A percentile compares a stretch with the other conserved stretches of the same genome.
Conservation (phyloP, 1,284 basidiomycete genomes). For the Sanghuangporus weigelae region DNA sequence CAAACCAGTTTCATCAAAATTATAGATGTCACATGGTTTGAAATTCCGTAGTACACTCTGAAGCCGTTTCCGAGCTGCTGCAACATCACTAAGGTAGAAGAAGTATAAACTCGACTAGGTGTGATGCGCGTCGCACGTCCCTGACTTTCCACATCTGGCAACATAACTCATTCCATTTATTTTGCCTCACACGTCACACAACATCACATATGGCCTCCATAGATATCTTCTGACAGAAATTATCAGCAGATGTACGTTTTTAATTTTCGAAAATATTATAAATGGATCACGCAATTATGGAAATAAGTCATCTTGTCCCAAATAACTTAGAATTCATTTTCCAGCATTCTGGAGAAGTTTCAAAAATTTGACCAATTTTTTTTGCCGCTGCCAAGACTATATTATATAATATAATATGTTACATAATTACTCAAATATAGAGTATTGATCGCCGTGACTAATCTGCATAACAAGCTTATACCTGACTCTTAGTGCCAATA, state of each 20-base stretch:
- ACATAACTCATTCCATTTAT: neutral
- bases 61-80: conserved; percentile 21
- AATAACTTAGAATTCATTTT: neutral
- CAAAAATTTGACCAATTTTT: neutral
- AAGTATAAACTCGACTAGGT: neutral
- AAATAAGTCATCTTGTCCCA: neutral
- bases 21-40: conserved; percentile 14
- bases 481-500: neutral
- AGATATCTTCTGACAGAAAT: neutral
- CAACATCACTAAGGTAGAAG: conserved; percentile 24
- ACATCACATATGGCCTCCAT: neutral
- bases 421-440: neutral
- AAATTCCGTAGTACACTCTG: conserved; percentile 23
- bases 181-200: neutral
- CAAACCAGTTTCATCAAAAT: conserved; percentile 3
- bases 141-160: neutral
- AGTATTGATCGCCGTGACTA: neutral
- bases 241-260: neutral
- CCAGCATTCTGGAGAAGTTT: neutral
- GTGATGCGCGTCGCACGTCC: neutral
- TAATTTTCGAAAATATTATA: neutral
- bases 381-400: neutral
- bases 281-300: neutral
- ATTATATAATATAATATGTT: neutral
- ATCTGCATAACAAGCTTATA: neutral